Percentiles rank a stretch among this genome's conserved stretches.
Evolutionary conservation across 176 grass and related monocot species (phyloP).

Genomic region (Rhynchospora breviuscula): DNA sequence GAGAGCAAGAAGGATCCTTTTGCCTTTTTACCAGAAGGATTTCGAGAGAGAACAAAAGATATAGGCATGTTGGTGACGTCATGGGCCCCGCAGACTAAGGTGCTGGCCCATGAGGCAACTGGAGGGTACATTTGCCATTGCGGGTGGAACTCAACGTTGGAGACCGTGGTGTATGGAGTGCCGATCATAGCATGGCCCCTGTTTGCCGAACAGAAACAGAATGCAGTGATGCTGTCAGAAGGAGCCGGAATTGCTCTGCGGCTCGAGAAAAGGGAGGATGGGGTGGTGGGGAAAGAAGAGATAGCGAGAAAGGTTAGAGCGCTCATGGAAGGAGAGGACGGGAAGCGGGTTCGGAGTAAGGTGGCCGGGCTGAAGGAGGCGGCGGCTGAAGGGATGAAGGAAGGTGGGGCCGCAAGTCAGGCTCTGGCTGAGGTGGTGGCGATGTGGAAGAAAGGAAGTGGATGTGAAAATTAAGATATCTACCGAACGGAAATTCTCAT

Average conservation of each 20-base stretch:
- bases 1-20: constrained; percentile 20
- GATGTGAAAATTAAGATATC: not conserved
- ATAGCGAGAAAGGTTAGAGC: constrained; percentile 19
- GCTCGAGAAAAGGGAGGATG: not conserved
- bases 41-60: constrained; percentile 25
- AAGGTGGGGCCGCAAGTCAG: constrained; percentile 20
- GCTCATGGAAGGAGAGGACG: constrained; percentile 47
- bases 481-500: not conserved
- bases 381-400: constrained; percentile 11
- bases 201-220: constrained; percentile 55
- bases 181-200: constrained; percentile 63
- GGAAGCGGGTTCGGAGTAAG: not conserved
- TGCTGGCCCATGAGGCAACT: constrained; percentile 22
- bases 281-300: constrained; percentile 28
- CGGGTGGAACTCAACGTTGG: constrained; percentile 64
- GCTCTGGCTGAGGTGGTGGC: constrained; percentile 9
- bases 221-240: constrained; percentile 39
- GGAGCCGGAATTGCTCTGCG: constrained; percentile 17
- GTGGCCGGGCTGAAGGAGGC: constrained; percentile 21
- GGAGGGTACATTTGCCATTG: constrained; percentile 57
- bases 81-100: constrained; percentile 28
- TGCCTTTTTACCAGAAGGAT: constrained; percentile 32
- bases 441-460: constrained; percentile 17
- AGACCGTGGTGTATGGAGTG: constrained; percentile 29
- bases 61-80: constrained; percentile 9